Percentiles rank a stretch among this genome's conserved stretches.
Conservation (phyloP, 805 yeast genomes). For the Komagataella populi region DNA sequence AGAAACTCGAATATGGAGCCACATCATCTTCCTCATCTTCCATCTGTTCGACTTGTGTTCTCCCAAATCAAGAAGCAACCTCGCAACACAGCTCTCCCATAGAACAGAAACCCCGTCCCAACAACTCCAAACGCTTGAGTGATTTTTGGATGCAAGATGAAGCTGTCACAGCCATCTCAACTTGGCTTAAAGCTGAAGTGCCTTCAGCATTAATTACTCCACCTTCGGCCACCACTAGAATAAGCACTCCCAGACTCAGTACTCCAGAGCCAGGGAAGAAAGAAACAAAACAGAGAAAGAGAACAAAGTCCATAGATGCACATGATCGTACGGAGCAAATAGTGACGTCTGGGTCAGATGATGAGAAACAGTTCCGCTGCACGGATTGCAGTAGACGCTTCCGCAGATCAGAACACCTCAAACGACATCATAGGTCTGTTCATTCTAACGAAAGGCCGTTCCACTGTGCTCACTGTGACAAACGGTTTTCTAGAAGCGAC, state of each 20-base stretch:
- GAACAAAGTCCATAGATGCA: neutral
- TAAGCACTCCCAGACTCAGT: neutral
- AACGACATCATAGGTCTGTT: constrained; percentile 53
- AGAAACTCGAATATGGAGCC: neutral
- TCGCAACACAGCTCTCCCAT: neutral
- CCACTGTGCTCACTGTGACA: constrained; percentile 42
- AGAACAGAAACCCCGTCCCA: neutral
- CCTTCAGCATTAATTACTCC: neutral
- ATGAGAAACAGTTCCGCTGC: constrained; percentile 23
- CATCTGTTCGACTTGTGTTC: neutral
- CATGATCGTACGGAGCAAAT: neutral
- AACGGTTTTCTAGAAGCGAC: constrained; percentile 54
- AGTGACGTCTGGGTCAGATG: constrained; percentile 1
- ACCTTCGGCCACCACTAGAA: neutral
- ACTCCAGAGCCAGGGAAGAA: neutral
- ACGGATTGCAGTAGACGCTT: constrained; percentile 27
- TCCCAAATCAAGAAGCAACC: neutral
- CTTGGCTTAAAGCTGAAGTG: constrained; percentile 10
- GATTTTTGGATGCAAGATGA: constrained; percentile 14
- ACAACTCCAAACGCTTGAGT: neutral
- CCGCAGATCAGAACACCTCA: constrained; percentile 52
- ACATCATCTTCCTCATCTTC: neutral
- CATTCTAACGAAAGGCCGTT: constrained; percentile 49
- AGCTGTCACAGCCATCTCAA: constrained; percentile 12
- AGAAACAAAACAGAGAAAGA: neutral